Percentiles rank a stretch among this genome's conserved stretches.
Evolutionary conservation across 2,329 filamentous ascomycete species (phyloP).

Genomic region (Ophiocordyceps camponoti-floridani): DNA sequence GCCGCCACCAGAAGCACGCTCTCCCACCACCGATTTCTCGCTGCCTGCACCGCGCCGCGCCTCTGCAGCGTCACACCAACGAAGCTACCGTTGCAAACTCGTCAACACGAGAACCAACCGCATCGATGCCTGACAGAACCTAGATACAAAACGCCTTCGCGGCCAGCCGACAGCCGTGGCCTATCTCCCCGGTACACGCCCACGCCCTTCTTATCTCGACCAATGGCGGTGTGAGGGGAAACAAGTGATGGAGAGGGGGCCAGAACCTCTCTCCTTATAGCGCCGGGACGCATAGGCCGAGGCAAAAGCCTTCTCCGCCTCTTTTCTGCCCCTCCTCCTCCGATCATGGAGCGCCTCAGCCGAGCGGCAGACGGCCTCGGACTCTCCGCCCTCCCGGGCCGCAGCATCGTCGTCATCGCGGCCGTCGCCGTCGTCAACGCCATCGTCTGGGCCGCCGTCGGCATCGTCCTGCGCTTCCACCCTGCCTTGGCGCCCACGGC

Average conservation of each 20-base stretch:
- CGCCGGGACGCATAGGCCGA: not conserved
- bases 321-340: too few species aligned
- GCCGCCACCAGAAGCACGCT: too few species aligned
- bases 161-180: not conserved
- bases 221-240: not conserved
- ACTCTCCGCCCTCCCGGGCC: slow-evolving; percentile 14
- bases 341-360: slow-evolving; percentile 7
- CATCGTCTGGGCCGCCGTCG: slow-evolving; percentile 34
- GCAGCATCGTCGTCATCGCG: slow-evolving; percentile 28
- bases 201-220: not conserved
- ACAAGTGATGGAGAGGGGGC: not conserved
- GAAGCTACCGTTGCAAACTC: too few species aligned
- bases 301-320: not conserved
- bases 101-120: not conserved
- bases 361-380: slow-evolving; percentile 10
- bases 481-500: slow-evolving; percentile 58
- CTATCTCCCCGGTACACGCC: not conserved
- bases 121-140: not conserved
- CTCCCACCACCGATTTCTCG: too few species aligned
- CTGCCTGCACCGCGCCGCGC: too few species aligned
- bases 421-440: slow-evolving; percentile 32
- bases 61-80: too few species aligned
- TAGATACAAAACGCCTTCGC: not conserved
- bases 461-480: slow-evolving; percentile 32
- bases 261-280: not conserved